Percentiles rank a stretch among this genome's conserved stretches.
Conservation (phyloP, 768 basidiomycete species). For the Tricholoma matsutake region DNA sequence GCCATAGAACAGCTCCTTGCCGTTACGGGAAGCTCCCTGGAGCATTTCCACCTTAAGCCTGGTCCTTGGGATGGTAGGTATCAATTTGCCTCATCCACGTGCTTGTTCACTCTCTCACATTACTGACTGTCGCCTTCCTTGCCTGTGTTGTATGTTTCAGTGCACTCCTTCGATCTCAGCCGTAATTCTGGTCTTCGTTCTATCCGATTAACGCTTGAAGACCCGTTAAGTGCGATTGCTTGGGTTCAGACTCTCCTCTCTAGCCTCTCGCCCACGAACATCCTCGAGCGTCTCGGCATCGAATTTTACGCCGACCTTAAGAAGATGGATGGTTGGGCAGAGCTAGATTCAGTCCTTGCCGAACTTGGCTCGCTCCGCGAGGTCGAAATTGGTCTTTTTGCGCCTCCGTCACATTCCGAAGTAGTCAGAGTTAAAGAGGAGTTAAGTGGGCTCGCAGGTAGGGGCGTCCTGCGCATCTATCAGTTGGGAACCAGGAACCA, state of each 20-base stretch:
- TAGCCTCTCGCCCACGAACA: constrained; percentile 19
- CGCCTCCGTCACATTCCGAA: constrained; percentile 30
- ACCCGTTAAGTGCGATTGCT: constrained; percentile 31
- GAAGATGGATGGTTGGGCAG: constrained; percentile 32
- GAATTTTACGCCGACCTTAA: constrained; percentile 42
- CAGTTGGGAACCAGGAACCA: constrained; percentile 40
- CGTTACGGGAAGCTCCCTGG: constrained; percentile 33
- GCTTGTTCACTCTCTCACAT: background rate
- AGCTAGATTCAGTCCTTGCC: constrained; percentile 33
- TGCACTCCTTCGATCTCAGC: constrained; percentile 34
- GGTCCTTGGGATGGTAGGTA: constrained; percentile 38
- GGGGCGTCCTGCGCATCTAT: constrained; percentile 35
- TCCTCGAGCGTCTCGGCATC: constrained; percentile 32
- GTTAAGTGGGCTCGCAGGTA: constrained; percentile 23
- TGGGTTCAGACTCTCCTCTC: constrained; percentile 37
- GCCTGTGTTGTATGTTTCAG: constrained; percentile 18
- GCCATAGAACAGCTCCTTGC: constrained; percentile 35
- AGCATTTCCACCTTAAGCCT: constrained; percentile 44
- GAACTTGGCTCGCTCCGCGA: constrained; percentile 27
- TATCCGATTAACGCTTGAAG: constrained; percentile 40
- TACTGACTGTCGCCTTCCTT: background rate
- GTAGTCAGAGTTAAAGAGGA: constrained; percentile 32
- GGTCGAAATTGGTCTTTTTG: constrained; percentile 42
- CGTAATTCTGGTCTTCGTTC: constrained; percentile 34
- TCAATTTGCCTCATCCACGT: background rate